These are phyloP conservation scores for Lycium ferocissimum DNA, from an alignment of 257 asterid genomes.

Conservation along the genomic window DNA sequence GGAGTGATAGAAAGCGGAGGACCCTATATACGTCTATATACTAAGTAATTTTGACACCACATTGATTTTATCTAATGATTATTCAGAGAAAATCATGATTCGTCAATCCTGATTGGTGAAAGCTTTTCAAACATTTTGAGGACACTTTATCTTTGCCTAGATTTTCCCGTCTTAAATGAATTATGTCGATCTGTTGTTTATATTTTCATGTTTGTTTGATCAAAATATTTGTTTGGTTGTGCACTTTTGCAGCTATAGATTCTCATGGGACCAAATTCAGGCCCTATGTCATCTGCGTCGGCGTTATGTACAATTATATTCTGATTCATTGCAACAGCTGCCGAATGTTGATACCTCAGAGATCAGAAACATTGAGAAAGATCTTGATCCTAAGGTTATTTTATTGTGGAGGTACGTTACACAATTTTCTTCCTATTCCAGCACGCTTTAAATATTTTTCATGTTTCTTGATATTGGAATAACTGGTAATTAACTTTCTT, in stretches of 20 bases:
- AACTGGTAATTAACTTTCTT: neutral
- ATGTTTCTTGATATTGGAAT: conserved; percentile 14
- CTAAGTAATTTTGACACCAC: neutral
- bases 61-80: conserved; percentile 21
- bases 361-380: conserved; percentile 80
- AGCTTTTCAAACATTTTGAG: neutral
- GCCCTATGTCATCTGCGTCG: conserved; percentile 84
- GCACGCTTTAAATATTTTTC: neutral
- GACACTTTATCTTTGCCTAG: conserved; percentile 8
- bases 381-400: conserved; percentile 93
- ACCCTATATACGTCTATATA: neutral
- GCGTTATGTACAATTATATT: conserved; percentile 88
- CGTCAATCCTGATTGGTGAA: neutral
- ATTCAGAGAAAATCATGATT: neutral
- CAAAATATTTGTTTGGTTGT: conserved; percentile 28
- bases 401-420: conserved; percentile 85
- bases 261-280: conserved; percentile 93
- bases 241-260: conserved; percentile 67
- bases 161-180: neutral
- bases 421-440: conserved; percentile 19
- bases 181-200: conserved; percentile 14
- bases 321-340: conserved; percentile 73
- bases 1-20: neutral
- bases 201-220: conserved; percentile 19
- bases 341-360: conserved; percentile 51